Base-by-base conservation (phyloP, 2,329 filamentous ascomycete genomes). In the Phaeosphaeria sp. region DNA sequence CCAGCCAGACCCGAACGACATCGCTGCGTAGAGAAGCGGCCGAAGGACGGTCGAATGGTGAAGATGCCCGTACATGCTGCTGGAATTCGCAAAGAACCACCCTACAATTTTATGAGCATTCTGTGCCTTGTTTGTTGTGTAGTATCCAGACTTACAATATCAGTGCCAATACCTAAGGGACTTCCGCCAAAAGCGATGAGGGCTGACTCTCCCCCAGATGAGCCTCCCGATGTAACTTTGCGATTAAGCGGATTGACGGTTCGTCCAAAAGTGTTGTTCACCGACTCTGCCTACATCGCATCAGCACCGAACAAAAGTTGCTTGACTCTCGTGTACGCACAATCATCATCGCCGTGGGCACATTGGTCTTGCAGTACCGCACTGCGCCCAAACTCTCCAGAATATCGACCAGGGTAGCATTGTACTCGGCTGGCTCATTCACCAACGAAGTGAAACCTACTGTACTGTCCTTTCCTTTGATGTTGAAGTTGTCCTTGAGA, bases 401-500 rank as follows among this genome's bases (percentile, higher is more conserved):
- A 1, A 89, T 77, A 8, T 84, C 80, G 0, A 90, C 84, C 6
- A 90, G 77, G 0, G 83, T 80, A 0, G 86, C 82, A 69, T 89
- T 84, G 59, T 80, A 74, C 30, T 75, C 72, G 15, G 84, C 86
- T 0, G 89, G 87, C 46, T 88, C 80, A 40, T 83, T 82, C 3
- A 88, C 86, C 55, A 89, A 82, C 0, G 84, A 83, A 0, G 84
- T 83, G 59, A 92, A 89, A 5, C 89, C 89, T 0, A 89, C 81
- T 0, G 86, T 88, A 21, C 85, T 80, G 60, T 89, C 86, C 13
- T 86, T 80, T 6, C 86, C 87, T 2, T 74, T 71, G 15, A 90
- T 77, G 56, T 90, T 84, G 79, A 91, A 89, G 68, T 89, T 87
- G 76, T 92, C 89, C 68, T 92, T 92, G 47, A 92, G 81, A 0